Conservation (phyloP, 2,329 filamentous ascomycete genomes). For the Fonsecaea nubica region DNA sequence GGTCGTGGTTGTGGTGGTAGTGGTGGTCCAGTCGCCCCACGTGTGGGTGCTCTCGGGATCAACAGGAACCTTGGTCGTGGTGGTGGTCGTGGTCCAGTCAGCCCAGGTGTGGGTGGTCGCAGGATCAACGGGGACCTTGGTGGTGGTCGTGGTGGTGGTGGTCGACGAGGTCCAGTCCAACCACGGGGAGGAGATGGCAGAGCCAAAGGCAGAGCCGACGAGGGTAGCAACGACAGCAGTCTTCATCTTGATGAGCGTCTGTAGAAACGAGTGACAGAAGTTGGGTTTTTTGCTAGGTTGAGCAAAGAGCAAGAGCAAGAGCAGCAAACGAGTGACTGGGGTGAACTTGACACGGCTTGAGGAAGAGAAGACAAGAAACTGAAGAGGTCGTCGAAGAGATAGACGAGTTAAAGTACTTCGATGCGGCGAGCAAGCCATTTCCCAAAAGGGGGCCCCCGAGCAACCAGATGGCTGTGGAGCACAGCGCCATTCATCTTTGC, state of each 20-base stretch:
- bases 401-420: slow-evolving; percentile 8
- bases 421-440: not conserved
- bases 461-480: slow-evolving; percentile 16
- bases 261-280: slow-evolving; percentile 21
- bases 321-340: slow-evolving; percentile 20
- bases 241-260: slow-evolving; percentile 16
- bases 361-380: slow-evolving; percentile 8
- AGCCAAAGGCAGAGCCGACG: slow-evolving; percentile 17
- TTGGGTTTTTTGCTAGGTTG: slow-evolving; percentile 11
- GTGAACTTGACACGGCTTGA: slow-evolving; percentile 20
- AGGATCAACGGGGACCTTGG: not conserved
- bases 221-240: slow-evolving; percentile 20
- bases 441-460: slow-evolving; percentile 15
- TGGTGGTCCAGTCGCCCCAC: not conserved
- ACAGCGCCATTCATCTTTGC: not conserved
- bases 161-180: slow-evolving; percentile 9
- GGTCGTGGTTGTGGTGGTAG: not conserved
- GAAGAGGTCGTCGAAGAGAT: slow-evolving; percentile 8
- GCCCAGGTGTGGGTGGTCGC: not conserved
- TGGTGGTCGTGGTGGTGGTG: slow-evolving; percentile 11
- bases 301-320: slow-evolving; percentile 8
- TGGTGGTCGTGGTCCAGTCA: slow-evolving; percentile 7
- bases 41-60: not conserved
- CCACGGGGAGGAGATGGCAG: slow-evolving; percentile 17
- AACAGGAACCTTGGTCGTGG: slow-evolving; percentile 1